Evolutionary conservation across 805 yeast species (phyloP), one percentile per base, ranked within the genome.

Genomic region (Zygoascus flipseniorum): DNA sequence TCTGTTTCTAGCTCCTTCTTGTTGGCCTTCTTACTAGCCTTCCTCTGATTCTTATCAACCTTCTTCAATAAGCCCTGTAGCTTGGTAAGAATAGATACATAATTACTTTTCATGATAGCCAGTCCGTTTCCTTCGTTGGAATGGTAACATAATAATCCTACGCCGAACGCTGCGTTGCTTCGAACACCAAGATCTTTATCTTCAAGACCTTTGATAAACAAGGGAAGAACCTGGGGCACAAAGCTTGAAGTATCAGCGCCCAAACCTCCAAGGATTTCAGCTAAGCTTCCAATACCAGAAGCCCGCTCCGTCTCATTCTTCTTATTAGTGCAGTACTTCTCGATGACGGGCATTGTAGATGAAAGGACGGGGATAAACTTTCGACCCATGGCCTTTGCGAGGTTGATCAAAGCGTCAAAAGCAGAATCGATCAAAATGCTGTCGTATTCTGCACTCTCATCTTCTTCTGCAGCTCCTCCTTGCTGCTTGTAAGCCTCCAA

Each of bases 101-200:
- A 92, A 47, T 79, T 73, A 41, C 82, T 69, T 42, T 85, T 72
- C 59, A 84, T 76, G 62, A 83, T 86, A 26, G 31, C 16, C 23
- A 46, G 5, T 10, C 26, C 42, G 10, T 31, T 39, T 52, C 71
- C 70, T 31, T 83, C 73, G 54, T 77, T 62, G 62, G 76, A 73
- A 70, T 72, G 61, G 63, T 79, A 80, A 56, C 82, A 69, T 56
- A 89, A 71, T 56, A 89, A 70, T 62, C 99, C 99, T 60, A 87
- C 82, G 75, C 98, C 99, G 68, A 89, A 93, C 16, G 97, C 97
- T 51, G 97, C 92, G 62, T 89, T 87, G 62, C 96, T 90, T 72
- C 92, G 85, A 55, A 89, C 97, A 66, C 89, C 96, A 58, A 86
- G 75, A 14, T 93, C 85, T 67, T 86, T 89, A 65, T 82, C 81